Evolutionary conservation across 2,329 filamentous ascomycete species (phyloP).

Genomic region (Tolypocladium ophioglossoides): DNA sequence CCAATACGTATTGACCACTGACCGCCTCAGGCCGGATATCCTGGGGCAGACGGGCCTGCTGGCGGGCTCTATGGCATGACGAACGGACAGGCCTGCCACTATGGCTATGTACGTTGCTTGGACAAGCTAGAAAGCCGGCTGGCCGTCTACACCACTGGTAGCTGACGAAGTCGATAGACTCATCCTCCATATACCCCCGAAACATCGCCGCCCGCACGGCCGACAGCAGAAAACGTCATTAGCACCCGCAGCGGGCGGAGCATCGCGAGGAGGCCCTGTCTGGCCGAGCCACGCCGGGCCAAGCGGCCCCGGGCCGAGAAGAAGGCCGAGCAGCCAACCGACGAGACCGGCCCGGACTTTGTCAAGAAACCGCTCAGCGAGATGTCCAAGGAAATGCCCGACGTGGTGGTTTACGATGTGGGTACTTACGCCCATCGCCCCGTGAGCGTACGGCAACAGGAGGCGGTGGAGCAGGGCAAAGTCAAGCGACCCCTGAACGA

Average conservation of each 20-base stretch:
- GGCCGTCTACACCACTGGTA: neutral
- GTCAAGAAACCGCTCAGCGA: constrained; percentile 54
- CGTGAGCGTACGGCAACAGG: constrained; percentile 51
- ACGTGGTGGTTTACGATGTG: constrained; percentile 66
- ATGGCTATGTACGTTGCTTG: neutral
- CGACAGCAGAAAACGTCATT: constrained; percentile 13
- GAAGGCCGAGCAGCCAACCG: neutral
- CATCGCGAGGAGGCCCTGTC: constrained; percentile 11
- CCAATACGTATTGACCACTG: neutral
- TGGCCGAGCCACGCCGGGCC: neutral
- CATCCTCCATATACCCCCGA: constrained; percentile 30
- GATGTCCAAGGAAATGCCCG: constrained; percentile 51
- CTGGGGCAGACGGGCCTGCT: neutral
- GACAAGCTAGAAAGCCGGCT: too few relatives aligned
- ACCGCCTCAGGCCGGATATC: neutral
- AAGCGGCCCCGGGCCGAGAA: neutral
- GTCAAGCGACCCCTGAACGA: constrained; percentile 93
- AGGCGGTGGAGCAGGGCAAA: constrained; percentile 61
- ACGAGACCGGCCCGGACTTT: neutral
- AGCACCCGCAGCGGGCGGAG: constrained; percentile 26
- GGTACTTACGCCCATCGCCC: constrained; percentile 67
- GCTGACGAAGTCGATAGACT: constrained; percentile 6
- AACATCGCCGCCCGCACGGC: constrained; percentile 35
- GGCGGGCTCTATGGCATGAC: neutral
- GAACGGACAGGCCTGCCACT: neutral